phyloP scores from a whole-genome alignment of 2,329 filamentous ascomycete genomes.

The Shiraia bambusicola region DNA sequence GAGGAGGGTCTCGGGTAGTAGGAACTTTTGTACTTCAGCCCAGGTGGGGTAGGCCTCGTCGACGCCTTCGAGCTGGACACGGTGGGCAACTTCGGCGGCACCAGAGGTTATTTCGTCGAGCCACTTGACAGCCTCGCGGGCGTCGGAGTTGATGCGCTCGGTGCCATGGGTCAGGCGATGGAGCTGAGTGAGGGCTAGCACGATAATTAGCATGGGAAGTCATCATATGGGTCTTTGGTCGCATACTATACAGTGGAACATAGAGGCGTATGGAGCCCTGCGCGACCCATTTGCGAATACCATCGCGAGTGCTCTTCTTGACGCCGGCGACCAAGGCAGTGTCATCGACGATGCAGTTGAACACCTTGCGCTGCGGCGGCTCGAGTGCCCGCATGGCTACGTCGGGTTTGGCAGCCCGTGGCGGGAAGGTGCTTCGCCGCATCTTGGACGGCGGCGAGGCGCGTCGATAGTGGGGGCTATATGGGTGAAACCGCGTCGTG shows the following conservation, averaged over 20 bases:
- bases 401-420: constrained; percentile 30
- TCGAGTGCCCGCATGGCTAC: constrained; percentile 29
- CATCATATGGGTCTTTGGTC: constrained; percentile 4
- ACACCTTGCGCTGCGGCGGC: constrained; percentile 48
- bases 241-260: constrained; percentile 54
- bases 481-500: no score
- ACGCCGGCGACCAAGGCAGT: constrained; percentile 53
- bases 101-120: constrained; percentile 54
- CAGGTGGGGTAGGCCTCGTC: constrained; percentile 52
- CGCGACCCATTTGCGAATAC: constrained; percentile 54
- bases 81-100: constrained; percentile 36
- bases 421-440: constrained; percentile 36
- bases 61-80: constrained; percentile 51
- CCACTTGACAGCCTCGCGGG: constrained; percentile 53
- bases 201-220: constrained; percentile 21
- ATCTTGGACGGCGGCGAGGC: constrained; percentile 18
- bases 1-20: constrained; percentile 52
- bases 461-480: constrained; percentile 7
- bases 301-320: constrained; percentile 54
- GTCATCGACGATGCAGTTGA: constrained; percentile 58
- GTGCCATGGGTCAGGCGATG: constrained; percentile 47
- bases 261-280: constrained; percentile 54
- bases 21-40: constrained; percentile 52
- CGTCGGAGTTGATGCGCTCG: constrained; percentile 48
- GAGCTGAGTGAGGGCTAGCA: constrained; percentile 49